These are phyloP conservation scores for Phytophthora uliginosa DNA, from an alignment of 352 stramenopile species.

Conservation along the genomic window DNA sequence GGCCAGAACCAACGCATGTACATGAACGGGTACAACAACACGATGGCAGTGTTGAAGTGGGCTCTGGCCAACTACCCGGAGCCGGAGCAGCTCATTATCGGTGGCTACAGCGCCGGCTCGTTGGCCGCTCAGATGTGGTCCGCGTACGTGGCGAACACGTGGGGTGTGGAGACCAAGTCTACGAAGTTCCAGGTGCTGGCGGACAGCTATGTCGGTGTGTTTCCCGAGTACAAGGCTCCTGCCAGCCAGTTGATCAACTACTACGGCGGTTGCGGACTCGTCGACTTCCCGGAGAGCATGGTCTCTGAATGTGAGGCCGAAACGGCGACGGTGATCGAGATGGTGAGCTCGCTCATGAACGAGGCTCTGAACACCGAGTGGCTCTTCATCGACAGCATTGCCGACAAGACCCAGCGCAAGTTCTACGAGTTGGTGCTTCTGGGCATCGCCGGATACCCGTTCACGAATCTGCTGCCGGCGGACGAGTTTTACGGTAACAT, in stretches of 20 bases:
- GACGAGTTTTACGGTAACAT: slow-evolving; percentile 48
- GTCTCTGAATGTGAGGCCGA: slow-evolving; percentile 39
- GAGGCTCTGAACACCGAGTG: slow-evolving; percentile 38
- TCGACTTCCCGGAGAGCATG: slow-evolving; percentile 42
- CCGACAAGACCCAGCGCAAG: slow-evolving; percentile 53
- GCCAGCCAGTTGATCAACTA: slow-evolving; percentile 47
- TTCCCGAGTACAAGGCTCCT: slow-evolving; percentile 40
- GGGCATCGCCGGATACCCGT: slow-evolving; percentile 50
- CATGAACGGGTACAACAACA: slow-evolving; percentile 72
- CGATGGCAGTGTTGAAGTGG: slow-evolving; percentile 64
- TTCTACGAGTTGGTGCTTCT: slow-evolving; percentile 54
- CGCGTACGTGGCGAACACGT: slow-evolving; percentile 40
- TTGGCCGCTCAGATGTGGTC: slow-evolving; percentile 54
- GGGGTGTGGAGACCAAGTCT: slow-evolving; percentile 32
- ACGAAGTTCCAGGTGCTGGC: slow-evolving; percentile 54
- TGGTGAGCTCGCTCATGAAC: slow-evolving; percentile 46
- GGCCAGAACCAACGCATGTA: slow-evolving; percentile 51
- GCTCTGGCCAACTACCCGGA: slow-evolving; percentile 63
- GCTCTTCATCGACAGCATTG: slow-evolving; percentile 60
- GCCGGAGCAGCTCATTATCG: slow-evolving; percentile 57
- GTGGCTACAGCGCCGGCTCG: slow-evolving; percentile 59
- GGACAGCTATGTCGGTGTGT: slow-evolving; percentile 63
- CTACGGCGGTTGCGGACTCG: slow-evolving; percentile 45
- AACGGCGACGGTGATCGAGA: slow-evolving; percentile 29
- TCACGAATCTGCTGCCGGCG: slow-evolving; percentile 40